Percentiles rank a stretch among this genome's conserved stretches.
Conservation (phyloP, 2,329 filamentous ascomycete genomes). For the Acarospora socialis region DNA sequence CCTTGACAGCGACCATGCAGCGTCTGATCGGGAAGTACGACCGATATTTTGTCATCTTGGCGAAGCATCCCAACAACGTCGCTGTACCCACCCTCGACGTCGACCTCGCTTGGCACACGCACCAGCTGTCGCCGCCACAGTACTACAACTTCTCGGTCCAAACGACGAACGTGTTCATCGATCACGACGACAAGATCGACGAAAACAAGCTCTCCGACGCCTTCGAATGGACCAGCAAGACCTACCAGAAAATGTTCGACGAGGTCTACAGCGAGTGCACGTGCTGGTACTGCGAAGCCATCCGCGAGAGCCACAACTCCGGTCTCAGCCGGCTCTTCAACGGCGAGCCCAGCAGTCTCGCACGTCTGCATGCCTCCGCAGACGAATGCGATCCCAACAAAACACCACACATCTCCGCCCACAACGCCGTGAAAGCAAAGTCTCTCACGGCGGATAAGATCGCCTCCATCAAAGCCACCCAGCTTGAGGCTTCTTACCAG, state of each 20-base stretch:
- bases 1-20: conserved; percentile 46
- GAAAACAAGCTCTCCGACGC: conserved; percentile 47
- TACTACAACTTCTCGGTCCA: conserved; percentile 47
- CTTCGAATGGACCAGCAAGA: conserved; percentile 60
- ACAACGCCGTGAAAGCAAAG: conserved; percentile 45
- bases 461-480: conserved; percentile 15
- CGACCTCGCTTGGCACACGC: conserved; percentile 68
- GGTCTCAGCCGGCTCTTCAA: conserved; percentile 26
- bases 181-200: conserved; percentile 75
- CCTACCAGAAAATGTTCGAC: conserved; percentile 49
- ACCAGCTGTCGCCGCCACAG: conserved; percentile 50
- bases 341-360: conserved; percentile 35
- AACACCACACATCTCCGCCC: conserved; percentile 57
- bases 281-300: conserved; percentile 72
- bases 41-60: conserved; percentile 50
- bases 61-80: conserved; percentile 28
- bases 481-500: conserved; percentile 42
- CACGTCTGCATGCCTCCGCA: conserved; percentile 27
- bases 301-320: conserved; percentile 43
- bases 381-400: conserved; percentile 35
- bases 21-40: conserved; percentile 51
- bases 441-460: conserved; percentile 13
- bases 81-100: conserved; percentile 61
- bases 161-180: conserved; percentile 45
- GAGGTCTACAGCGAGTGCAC: conserved; percentile 63